Evolutionary conservation across 2,329 filamentous ascomycete species (phyloP).

Genomic region (Cladophialophora immunda): DNA sequence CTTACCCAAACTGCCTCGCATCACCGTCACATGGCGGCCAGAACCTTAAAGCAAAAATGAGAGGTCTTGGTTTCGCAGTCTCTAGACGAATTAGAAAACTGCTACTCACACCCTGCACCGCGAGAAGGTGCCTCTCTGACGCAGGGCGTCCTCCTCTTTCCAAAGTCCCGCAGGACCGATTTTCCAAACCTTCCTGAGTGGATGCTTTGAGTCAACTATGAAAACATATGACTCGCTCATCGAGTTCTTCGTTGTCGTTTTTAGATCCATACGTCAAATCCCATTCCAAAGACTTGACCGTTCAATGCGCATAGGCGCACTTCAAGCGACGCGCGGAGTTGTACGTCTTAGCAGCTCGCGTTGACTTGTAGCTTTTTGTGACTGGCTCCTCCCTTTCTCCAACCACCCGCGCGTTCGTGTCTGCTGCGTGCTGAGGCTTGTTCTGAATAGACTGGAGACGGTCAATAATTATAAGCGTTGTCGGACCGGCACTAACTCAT

Average conservation of each 20-base stretch:
- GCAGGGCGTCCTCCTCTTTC: constrained; percentile 24
- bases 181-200: neutral
- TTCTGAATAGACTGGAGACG: neutral
- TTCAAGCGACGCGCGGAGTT: neutral
- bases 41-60: neutral
- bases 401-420: neutral
- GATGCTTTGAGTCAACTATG: neutral
- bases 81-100: neutral
- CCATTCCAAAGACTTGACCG: neutral
- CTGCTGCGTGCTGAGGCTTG: neutral
- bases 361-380: neutral
- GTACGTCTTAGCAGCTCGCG: neutral
- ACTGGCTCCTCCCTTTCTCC: neutral
- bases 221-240: neutral
- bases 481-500: neutral
- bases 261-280: neutral
- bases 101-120: constrained; percentile 22
- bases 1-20: too few relatives aligned
- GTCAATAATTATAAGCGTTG: neutral
- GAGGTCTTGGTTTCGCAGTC: constrained; percentile 10
- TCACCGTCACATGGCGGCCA: too few relatives aligned
- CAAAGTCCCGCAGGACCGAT: constrained; percentile 13
- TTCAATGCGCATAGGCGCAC: too few relatives aligned
- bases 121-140: constrained; percentile 20
- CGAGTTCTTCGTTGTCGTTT: neutral